Evolutionary conservation across 306 rosid species (phyloP).

Genomic region (Quillaja saponaria): DNA sequence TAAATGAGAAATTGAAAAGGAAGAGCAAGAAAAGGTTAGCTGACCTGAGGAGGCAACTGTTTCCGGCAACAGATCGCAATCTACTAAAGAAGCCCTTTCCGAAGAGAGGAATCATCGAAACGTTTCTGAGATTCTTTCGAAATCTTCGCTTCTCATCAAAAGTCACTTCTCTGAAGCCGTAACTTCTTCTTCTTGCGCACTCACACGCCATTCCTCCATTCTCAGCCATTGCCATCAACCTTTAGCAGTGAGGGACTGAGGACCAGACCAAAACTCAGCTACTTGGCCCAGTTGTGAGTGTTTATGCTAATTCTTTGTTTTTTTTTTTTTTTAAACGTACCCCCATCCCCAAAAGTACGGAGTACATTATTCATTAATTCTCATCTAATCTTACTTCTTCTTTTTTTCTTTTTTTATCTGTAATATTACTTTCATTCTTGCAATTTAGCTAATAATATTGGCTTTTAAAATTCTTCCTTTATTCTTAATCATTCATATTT

Average conservation of each 20-base stretch:
- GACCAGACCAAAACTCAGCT: not conserved
- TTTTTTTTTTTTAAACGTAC: too few relatives aligned
- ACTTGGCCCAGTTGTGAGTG: not conserved
- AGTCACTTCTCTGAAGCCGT: slow-evolving; percentile 10
- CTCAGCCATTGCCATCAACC: slow-evolving; percentile 31
- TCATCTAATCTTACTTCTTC: too few relatives aligned
- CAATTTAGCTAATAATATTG: too few relatives aligned
- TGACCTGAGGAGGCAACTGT: slow-evolving; percentile 35
- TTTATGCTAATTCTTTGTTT: too few relatives aligned
- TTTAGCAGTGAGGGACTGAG: too few relatives aligned
- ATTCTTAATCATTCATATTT: too few relatives aligned
- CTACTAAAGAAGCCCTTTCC: slow-evolving; percentile 13
- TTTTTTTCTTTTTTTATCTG: too few relatives aligned
- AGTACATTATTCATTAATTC: too few relatives aligned
- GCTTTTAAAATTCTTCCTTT: too few relatives aligned
- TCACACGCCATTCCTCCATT: slow-evolving; percentile 22
- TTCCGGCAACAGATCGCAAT: slow-evolving; percentile 15
- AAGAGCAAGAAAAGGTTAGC: not conserved
- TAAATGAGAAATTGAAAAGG: too few relatives aligned
- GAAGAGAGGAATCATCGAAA: slow-evolving; percentile 29
- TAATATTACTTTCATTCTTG: too few relatives aligned
- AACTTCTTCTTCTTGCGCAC: slow-evolving; percentile 20
- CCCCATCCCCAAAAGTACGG: too few relatives aligned
- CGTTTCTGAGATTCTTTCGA: slow-evolving; percentile 24
- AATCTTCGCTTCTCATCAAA: slow-evolving; percentile 13